Evolutionary conservation across 75 land plant species (phyloP), one percentile per base, ranked within the genome.

Genomic region (Pinus tabuliformis): DNA sequence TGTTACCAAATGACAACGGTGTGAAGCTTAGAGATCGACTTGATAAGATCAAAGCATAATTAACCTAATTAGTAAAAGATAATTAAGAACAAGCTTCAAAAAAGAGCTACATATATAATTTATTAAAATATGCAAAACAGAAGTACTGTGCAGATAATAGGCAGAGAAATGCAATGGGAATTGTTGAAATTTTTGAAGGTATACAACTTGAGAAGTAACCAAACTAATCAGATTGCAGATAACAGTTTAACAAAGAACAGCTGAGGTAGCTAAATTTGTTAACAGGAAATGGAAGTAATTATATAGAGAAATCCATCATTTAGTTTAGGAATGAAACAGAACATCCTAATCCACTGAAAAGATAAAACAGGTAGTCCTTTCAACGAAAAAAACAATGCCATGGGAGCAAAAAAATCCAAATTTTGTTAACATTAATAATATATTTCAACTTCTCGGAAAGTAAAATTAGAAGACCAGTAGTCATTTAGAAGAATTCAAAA

Each of bases 1-100:
- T 96, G 97, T 75, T 73, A 18, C 58, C 58, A 58, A 57, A 73
- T 60, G 57, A 57, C 61, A 62, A 62, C 9, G 39, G 22, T 3
- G 58, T 24, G 39, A 74, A 58, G 58, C 68, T 60, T 21, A 30
- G 61, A 68, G 57, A 66, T 54, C 49, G 16, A 16, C 21, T 56
- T 64, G 3, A 66, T 22, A 58, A 42, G 18, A 24, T 59, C 49
- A 59, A 62, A 30, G 4, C 28, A 30, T 24, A 39, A 6, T 30
- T n/a, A 79, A 79, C 30, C 33, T n/a, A 72, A 64, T 65, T 14
- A 57, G 33, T 28, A 68, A 26, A 26, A 26, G 26, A 26, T 26
- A 26, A 26, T 26, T 26, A 26, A 26, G 26, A 26, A 6, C 39
- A 11, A 77, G 11, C 36, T 81, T 21, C 79, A 28, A 59, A 24